phyloP scores from a whole-genome alignment of 352 stramenopile species.

The Thalassiosira ordinaria region DNA sequence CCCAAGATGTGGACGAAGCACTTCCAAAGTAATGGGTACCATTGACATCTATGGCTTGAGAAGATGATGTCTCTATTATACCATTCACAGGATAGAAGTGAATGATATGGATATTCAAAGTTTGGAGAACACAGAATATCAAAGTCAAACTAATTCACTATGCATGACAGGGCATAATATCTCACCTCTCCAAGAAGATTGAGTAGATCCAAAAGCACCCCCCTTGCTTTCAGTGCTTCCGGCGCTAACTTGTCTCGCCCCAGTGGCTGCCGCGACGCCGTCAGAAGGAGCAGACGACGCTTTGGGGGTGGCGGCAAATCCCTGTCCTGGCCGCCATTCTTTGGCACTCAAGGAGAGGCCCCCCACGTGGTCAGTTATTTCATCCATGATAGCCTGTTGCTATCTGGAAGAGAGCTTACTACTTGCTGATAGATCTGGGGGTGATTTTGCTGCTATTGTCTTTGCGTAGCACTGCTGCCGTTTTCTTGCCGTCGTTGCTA shows the following conservation, averaged over 20 bases:
- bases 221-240: constrained; percentile 10
- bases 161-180: not conserved
- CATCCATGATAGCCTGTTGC: constrained; percentile 37
- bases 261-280: not conserved
- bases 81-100: not conserved
- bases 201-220: no score
- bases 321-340: constrained; percentile 55
- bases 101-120: not conserved
- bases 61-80: constrained; percentile 19
- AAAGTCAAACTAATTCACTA: no score
- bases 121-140: not conserved
- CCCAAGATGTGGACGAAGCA: constrained; percentile 18
- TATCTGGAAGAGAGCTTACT: no score
- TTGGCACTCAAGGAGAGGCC: constrained; percentile 49
- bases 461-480: not conserved
- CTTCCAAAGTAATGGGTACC: constrained; percentile 51
- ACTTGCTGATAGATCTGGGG: not conserved
- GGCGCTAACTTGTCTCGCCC: constrained; percentile 23
- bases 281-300: not conserved
- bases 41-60: constrained; percentile 45
- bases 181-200: constrained; percentile 42
- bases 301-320: constrained; percentile 28
- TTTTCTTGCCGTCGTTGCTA: no score
- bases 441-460: not conserved
- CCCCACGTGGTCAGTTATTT: constrained; percentile 44